phyloP scores from a whole-genome alignment of 305 asterid species.

The Fraxinus albicans region DNA sequence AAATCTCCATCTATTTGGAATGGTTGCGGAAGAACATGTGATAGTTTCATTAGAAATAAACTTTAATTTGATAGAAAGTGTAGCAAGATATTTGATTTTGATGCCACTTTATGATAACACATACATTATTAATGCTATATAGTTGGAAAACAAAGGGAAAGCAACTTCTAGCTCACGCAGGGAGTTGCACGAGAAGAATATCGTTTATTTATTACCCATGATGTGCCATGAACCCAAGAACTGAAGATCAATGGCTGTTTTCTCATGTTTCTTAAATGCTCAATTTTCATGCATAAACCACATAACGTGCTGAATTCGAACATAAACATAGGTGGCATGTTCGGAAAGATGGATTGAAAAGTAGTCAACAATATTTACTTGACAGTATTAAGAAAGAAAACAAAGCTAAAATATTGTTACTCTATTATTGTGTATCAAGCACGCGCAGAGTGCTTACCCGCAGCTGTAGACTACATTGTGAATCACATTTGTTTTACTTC shows the following conservation, averaged over 20 bases:
- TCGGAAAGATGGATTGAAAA: not conserved
- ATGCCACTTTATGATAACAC: not conserved
- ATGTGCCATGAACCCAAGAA: not conserved
- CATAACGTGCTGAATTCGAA: not conserved
- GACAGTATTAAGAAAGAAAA: not conserved
- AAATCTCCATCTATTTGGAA: not conserved
- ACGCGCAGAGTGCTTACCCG: conserved; percentile 57
- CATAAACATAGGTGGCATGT: not conserved
- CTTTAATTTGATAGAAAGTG: not conserved
- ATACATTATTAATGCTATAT: not conserved
- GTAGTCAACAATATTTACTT: not conserved
- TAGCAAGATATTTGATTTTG: not conserved
- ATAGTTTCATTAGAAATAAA: not conserved
- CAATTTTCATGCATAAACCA: not conserved
- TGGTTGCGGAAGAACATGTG: not conserved
- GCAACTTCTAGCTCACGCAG: not conserved
- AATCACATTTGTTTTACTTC: conserved; percentile 77
- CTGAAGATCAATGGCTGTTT: not conserved
- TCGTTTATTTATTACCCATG: not conserved
- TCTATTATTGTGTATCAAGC: conserved; percentile 9
- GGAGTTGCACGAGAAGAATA: not conserved
- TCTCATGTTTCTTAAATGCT: not conserved
- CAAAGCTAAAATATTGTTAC: not conserved
- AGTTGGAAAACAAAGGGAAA: not conserved
- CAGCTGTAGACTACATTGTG: conserved; percentile 76